Percentiles rank a stretch among this genome's conserved stretches.
Evolutionary conservation across 73 alveolate genomes (phyloP).

Genomic region (Effrenium voratum): DNA sequence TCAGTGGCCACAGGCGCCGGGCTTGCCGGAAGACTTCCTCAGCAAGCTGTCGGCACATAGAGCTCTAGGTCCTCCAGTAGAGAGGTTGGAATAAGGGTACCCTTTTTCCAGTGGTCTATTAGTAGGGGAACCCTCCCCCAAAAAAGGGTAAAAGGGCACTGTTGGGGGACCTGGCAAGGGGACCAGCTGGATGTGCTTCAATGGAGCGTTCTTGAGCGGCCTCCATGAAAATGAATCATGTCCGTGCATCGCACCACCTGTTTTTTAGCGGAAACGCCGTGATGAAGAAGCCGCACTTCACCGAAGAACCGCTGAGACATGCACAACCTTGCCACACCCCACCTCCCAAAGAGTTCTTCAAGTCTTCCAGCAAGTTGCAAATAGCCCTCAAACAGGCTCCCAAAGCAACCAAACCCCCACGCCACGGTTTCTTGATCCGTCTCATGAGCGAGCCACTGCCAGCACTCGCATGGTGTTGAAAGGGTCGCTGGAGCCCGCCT

Average conservation of each 20-base stretch:
- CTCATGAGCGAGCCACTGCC: constrained; percentile 14
- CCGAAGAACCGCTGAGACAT: too few relatives aligned
- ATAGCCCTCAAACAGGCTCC: background rate
- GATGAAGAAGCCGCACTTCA: too few relatives aligned
- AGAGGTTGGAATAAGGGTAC: background rate
- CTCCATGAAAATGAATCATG: too few relatives aligned
- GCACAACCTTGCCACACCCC: too few relatives aligned
- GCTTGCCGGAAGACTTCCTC: constrained; percentile 44
- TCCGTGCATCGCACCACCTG: too few relatives aligned
- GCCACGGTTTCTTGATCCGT: background rate
- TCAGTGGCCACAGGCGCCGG: constrained; percentile 42
- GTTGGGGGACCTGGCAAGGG: background rate
- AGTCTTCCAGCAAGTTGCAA: background rate
- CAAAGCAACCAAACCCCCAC: background rate
- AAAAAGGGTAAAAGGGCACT: background rate
- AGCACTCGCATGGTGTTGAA: constrained; percentile 53
- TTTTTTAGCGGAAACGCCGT: too few relatives aligned
- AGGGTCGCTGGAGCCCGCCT: constrained; percentile 50
- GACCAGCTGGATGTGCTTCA: background rate
- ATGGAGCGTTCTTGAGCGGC: background rate
- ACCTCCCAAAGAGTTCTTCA: too few relatives aligned
- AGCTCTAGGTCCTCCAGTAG: background rate
- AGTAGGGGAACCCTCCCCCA: background rate
- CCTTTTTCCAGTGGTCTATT: background rate
- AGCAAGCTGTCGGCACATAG: background rate